Percentiles rank a stretch among this genome's conserved stretches.
These are phyloP conservation scores for Hypoxylon subgilvum DNA, from an alignment of 495 filamentous ascomycete species.

Conservation along the genomic window DNA sequence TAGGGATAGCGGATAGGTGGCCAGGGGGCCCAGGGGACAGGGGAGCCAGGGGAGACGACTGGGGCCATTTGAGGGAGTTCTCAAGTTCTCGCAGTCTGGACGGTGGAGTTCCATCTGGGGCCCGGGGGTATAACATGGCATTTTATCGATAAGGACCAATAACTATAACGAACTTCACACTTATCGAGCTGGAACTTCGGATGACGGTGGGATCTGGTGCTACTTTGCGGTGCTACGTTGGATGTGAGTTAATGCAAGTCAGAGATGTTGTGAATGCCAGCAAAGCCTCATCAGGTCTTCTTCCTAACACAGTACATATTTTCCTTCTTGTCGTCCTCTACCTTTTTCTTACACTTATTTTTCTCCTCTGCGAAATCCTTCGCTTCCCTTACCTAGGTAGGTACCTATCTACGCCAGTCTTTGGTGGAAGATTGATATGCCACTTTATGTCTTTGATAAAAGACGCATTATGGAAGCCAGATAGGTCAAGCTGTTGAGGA, in stretches of 20 bases:
- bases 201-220: slow-evolving; percentile 30
- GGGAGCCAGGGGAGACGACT: not conserved
- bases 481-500: too few relatives aligned
- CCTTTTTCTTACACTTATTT: slow-evolving; percentile 2
- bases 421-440: too few relatives aligned
- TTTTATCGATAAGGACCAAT: slow-evolving; percentile 35
- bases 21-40: not conserved
- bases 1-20: not conserved
- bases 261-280: slow-evolving; percentile 29
- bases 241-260: slow-evolving; percentile 30
- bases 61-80: too few relatives aligned
- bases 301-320: not conserved
- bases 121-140: not conserved
- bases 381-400: not conserved
- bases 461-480: too few relatives aligned
- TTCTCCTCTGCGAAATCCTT: not conserved
- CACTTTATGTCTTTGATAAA: too few relatives aligned
- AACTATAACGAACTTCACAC: too few relatives aligned
- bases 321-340: not conserved
- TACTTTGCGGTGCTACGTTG: slow-evolving; percentile 28
- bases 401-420: too few relatives aligned
- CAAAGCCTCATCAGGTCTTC: slow-evolving; percentile 27
- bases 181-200: too few relatives aligned
- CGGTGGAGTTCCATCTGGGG: too few relatives aligned
- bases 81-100: too few relatives aligned